phyloP scores from a whole-genome alignment of 495 filamentous ascomycete species.

The Astrocystis sublimbata region DNA sequence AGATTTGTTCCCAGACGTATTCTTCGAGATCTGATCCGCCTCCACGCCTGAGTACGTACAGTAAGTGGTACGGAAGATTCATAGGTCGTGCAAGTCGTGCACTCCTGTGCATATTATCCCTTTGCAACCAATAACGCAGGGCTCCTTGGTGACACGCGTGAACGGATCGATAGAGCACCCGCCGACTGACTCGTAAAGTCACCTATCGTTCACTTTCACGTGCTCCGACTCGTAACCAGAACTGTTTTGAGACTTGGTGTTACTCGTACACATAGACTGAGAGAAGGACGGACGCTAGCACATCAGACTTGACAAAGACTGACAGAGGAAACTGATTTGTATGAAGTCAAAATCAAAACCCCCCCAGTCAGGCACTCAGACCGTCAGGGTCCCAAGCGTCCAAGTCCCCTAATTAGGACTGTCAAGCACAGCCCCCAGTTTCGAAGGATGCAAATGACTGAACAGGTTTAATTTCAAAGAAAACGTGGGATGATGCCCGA shows the following conservation, averaged over 20 bases:
- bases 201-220: neutral
- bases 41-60: neutral
- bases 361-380: too few relatives aligned
- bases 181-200: neutral
- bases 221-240: neutral
- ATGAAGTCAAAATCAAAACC: neutral
- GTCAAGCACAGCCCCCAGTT: neutral
- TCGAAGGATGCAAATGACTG: conserved; percentile 1
- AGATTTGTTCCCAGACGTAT: neutral
- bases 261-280: neutral
- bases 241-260: too few relatives aligned
- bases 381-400: too few relatives aligned
- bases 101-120: neutral
- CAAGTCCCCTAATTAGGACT: neutral
- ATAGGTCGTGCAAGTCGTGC: neutral
- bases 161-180: neutral
- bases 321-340: neutral
- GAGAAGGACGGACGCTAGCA: neutral
- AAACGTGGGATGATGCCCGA: conserved; percentile 10
- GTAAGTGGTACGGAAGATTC: neutral
- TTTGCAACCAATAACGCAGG: neutral
- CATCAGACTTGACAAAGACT: too few relatives aligned
- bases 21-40: neutral
- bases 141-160: neutral
- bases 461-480: neutral